Evolutionary conservation across 805 yeast species (phyloP).

Genomic region (Metschnikowia arizonensis): DNA sequence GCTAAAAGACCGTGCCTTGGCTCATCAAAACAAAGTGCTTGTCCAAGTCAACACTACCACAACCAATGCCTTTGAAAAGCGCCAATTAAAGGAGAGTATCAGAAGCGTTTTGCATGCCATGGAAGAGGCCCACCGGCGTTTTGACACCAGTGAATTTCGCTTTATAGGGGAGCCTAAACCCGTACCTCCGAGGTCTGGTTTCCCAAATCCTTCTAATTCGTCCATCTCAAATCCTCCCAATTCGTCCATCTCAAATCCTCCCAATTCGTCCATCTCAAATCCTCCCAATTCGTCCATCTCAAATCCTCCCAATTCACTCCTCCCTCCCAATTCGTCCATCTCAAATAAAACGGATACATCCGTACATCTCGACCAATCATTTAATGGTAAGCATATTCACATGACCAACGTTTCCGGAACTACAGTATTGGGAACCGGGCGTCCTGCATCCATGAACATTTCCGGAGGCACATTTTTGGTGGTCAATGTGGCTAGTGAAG

Average conservation of each 20-base stretch:
- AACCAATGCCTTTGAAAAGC: slow-evolving; percentile 20
- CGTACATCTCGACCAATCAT: slow-evolving; percentile 6
- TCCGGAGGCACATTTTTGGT: slow-evolving; percentile 25
- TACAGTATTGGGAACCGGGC: slow-evolving; percentile 3
- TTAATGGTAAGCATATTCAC: slow-evolving; percentile 16
- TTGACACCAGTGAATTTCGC: slow-evolving; percentile 18
- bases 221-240: too few species aligned
- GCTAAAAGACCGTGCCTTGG: slow-evolving; percentile 11
- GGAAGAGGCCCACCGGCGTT: slow-evolving; percentile 19
- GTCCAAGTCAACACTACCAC: slow-evolving; percentile 5
- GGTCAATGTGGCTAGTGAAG: slow-evolving; percentile 21
- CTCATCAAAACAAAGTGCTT: slow-evolving; percentile 8
- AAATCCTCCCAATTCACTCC: too few species aligned
- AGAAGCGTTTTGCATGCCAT: slow-evolving; percentile 20
- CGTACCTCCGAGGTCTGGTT: background rate
- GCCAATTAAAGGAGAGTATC: slow-evolving; percentile 20
- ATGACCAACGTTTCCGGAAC: slow-evolving; percentile 8
- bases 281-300: too few species aligned
- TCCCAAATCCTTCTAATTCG: background rate
- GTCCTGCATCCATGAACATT: slow-evolving; percentile 4
- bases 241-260: too few species aligned
- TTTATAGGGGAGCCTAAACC: slow-evolving; percentile 31
- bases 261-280: too few species aligned
- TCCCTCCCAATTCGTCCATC: background rate
- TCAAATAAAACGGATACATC: background rate